Evolutionary conservation across 257 asterid genomes (phyloP).

Genomic region (Salvia hispanica): DNA sequence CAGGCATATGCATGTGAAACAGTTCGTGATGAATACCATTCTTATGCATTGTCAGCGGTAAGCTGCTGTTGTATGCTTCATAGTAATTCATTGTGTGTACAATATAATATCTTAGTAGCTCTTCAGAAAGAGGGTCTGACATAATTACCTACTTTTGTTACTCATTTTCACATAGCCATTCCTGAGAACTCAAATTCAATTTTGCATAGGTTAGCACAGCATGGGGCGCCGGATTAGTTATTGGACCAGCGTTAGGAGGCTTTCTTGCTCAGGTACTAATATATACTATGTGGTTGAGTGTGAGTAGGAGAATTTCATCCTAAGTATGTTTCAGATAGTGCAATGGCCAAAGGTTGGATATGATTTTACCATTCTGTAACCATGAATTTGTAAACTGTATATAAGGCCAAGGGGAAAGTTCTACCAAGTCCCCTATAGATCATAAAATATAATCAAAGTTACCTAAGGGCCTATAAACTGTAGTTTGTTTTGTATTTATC

Average conservation of each 20-base stretch:
- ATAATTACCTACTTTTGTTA: neutral
- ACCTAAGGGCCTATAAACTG: neutral
- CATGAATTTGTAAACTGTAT: neutral
- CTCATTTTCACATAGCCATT: conserved; percentile 4
- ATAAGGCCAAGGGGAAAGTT: conserved; percentile 15
- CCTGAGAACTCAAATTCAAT: conserved; percentile 18
- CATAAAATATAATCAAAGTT: too few relatives aligned
- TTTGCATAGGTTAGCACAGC: conserved; percentile 69
- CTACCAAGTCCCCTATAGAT: neutral
- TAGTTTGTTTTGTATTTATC: neutral
- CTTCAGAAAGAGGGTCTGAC: neutral
- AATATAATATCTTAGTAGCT: too few relatives aligned
- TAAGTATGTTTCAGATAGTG: neutral
- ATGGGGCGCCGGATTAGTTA: conserved; percentile 81
- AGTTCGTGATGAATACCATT: conserved; percentile 75
- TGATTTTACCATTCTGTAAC: conserved; percentile 2
- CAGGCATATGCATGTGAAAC: conserved; percentile 90
- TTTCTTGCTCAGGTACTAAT: conserved; percentile 75
- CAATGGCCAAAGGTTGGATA: neutral
- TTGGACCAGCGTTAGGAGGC: conserved; percentile 94
- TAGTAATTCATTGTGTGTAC: too few relatives aligned
- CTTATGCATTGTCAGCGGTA: conserved; percentile 71
- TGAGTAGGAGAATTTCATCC: neutral
- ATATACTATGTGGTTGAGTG: neutral
- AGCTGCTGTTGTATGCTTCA: conserved; percentile 34